Base-by-base conservation (phyloP, 2,329 filamentous ascomycete genomes). In the Calcarisporium arbuscula region DNA sequence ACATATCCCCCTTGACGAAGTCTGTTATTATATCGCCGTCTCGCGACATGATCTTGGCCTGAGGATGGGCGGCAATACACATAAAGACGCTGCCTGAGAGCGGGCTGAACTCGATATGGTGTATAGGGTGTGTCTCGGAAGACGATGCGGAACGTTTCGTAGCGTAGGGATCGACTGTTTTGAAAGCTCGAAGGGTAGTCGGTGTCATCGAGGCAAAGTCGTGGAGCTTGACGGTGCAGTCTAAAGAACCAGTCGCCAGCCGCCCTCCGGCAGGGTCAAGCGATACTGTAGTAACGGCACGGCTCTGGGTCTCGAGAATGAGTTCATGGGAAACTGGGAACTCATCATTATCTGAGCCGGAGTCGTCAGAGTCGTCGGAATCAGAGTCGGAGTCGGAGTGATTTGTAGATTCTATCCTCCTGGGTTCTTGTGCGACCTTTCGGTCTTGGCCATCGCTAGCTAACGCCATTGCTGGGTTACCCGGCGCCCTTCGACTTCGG, bases 1-100 rank as follows among this genome's bases (percentile, higher is more conserved):
- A 98, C 89, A 96, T 96, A 56, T 98, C 92, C 29, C 92, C 92
- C 62, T 98, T 98, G 47, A 88, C 82, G 46, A 95, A 96, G 53
- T 95, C 88, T 2, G 82, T 82, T 31, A 94, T 50, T 7, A 84
- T 72, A 28, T 94, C 86, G 25, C 92, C 92, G 63, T 98, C 90
- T 51, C 92, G 80, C 49, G 78, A 85, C 57, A 96, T 72, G 17
- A 98, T 80, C 57, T 88, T 89, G 10, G 90, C 86, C 57, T 96
- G 90, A 2, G 90, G 82, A 26, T 90, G 85, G 6, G 90, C 88
- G 7, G 88, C 84, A 28, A 96, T 71, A 47, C 92, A 94, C 21
- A 98, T 75, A 40, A 98, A 80, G 41, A 84, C 78, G 42, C 80
- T 74, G 8, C 87, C 86, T 3, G 85, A 81, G 17, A 85, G 70